These are phyloP conservation scores for Mallotus nudiflorus DNA, from an alignment of 345 rosid genomes.

Conservation along the genomic window DNA sequence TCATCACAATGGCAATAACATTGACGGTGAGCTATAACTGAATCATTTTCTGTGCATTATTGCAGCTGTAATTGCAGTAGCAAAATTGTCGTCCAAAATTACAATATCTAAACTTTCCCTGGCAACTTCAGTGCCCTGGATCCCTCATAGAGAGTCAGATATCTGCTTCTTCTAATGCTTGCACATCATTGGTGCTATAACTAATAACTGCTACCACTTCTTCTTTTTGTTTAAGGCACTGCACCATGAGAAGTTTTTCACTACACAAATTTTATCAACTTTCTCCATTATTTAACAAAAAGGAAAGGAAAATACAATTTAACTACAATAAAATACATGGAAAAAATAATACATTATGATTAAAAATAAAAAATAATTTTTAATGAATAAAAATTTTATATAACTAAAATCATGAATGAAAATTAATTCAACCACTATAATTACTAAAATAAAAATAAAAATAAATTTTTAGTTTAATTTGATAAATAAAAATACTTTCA, in stretches of 20 bases:
- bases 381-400: too few species aligned
- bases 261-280: constrained; percentile 62
- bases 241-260: constrained; percentile 83
- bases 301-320: too few species aligned
- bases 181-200: constrained; percentile 79
- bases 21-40: constrained; percentile 77
- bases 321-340: too few species aligned
- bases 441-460: too few species aligned
- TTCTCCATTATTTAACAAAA: constrained; percentile 48
- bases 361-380: too few species aligned
- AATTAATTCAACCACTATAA: too few species aligned
- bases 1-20: constrained; percentile 62
- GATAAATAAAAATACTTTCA: too few species aligned
- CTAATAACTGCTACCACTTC: constrained; percentile 75
- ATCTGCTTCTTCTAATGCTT: constrained; percentile 71
- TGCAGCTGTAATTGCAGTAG: constrained; percentile 65
- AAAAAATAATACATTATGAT: too few species aligned
- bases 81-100: constrained; percentile 71
- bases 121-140: constrained; percentile 76
- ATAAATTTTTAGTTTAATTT: too few species aligned
- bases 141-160: constrained; percentile 81
- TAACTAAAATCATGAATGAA: too few species aligned
- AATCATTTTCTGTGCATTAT: constrained; percentile 73
- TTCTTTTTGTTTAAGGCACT: constrained; percentile 63
- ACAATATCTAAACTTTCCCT: constrained; percentile 81